Evolutionary conservation across 2,329 filamentous ascomycete species (phyloP), one percentile per base, ranked within the genome.

Genomic region (Fusarium decemcellulare): DNA sequence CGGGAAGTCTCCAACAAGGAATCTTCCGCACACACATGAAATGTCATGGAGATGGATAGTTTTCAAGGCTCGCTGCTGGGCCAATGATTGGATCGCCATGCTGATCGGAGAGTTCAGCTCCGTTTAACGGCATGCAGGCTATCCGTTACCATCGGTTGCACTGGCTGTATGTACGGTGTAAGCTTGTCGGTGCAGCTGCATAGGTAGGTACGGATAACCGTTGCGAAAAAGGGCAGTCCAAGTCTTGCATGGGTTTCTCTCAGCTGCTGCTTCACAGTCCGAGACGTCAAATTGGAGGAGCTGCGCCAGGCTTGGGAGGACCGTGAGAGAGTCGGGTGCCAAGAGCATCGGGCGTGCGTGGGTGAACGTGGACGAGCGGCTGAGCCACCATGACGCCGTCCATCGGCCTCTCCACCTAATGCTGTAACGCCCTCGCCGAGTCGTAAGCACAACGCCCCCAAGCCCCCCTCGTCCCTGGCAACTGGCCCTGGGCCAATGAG

Each of bases 401-500:
- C 42, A 44, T 18, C 42, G 6, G 42, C 11, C 42, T 29, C 42
- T 15, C 15, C 37, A 16, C 23, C 23, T 23, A 23, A 23, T 23
- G 23, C 62, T 67, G 67, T 70, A 70, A 68, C 67, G 52, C 40
- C 55, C 51, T 36, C 44, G 23, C 57, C 54, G 52, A 68, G 64
- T 68, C 68, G 67, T 70, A 70, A 68, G 67, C 67, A 59, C 67
- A 44, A 68, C 67, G 63, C 67, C 67, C 48, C 64, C 53, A 68
- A 65, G 51, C 48, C 52, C 32, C 12, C 53, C 42, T 23, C 23
- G 23, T 23, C 40, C 53, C 23, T 37, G 42, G 29, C n/a, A 30
- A n/a, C 53, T 12, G n/a, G 27, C n/a, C 15, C 8, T 42, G 30
- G 15, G 23, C 51, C 52, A 44, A 55, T 55, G 52, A 55, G 53